Percentiles rank a stretch among this genome's conserved stretches.
phyloP scores from a whole-genome alignment of 2,329 filamentous ascomycete genomes.

The Gliomastix tumulicola region DNA sequence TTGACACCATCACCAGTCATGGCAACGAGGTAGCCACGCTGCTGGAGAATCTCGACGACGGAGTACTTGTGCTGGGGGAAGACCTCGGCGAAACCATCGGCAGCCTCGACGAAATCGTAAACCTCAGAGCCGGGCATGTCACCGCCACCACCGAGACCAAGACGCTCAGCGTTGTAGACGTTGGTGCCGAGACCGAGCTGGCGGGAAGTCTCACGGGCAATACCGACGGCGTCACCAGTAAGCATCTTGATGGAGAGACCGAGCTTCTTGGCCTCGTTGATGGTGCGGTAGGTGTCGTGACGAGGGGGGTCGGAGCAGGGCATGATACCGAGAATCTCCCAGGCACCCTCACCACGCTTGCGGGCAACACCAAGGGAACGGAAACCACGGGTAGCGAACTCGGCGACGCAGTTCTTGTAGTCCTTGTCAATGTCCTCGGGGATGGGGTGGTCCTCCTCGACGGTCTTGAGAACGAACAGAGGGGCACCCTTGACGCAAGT shows the following conservation, averaged over 20 bases:
- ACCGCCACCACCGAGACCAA: conserved; percentile 82
- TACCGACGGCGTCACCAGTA: conserved; percentile 90
- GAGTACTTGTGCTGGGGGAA: conserved; percentile 96
- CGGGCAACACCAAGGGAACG: conserved; percentile 89
- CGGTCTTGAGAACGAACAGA: conserved; percentile 78
- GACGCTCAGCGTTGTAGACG: conserved; percentile 87
- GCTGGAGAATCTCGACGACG: conserved; percentile 87
- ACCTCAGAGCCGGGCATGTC: conserved; percentile 92
- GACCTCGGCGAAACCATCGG: conserved; percentile 90
- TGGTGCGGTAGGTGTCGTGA: conserved; percentile 83
- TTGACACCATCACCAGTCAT: conserved; percentile 98
- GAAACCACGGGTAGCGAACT: conserved; percentile 90
- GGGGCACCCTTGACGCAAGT: conserved; percentile 89
- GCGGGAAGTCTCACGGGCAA: conserved; percentile 84
- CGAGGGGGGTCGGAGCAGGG: conserved; percentile 88
- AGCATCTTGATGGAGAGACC: conserved; percentile 94
- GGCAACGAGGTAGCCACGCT: conserved; percentile 87
- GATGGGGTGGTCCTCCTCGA: conserved; percentile 77
- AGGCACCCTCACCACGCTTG: conserved; percentile 72
- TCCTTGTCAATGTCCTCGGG: conserved; percentile 69
- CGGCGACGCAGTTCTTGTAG: conserved; percentile 89
- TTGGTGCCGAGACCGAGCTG: conserved; percentile 89
- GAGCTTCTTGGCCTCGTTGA: conserved; percentile 81
- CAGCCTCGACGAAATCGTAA: conserved; percentile 92
- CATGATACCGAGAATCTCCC: conserved; percentile 94